Percentiles rank a stretch among this genome's conserved stretches.
These are phyloP conservation scores for Phytophthora cactorum DNA, from an alignment of 352 stramenopile species.

Conservation along the genomic window DNA sequence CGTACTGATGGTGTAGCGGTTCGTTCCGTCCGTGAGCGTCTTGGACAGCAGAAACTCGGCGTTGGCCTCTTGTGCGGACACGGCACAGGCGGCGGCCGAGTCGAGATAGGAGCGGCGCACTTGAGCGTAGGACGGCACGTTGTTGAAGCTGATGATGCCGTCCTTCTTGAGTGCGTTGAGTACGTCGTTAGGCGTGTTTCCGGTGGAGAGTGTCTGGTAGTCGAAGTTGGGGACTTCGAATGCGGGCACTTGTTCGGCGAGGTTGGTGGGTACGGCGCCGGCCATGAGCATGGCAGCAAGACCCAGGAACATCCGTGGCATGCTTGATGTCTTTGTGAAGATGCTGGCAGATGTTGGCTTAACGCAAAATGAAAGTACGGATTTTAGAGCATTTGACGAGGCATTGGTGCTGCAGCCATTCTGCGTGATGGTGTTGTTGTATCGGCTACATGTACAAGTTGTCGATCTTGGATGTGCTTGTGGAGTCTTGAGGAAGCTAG, in stretches of 20 bases:
- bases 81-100: slow-evolving; percentile 54
- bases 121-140: slow-evolving; percentile 58
- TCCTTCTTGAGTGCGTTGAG: slow-evolving; percentile 64
- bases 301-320: slow-evolving; percentile 26
- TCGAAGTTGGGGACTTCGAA: slow-evolving; percentile 66
- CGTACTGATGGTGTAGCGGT: slow-evolving; percentile 77
- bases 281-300: slow-evolving; percentile 25
- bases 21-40: slow-evolving; percentile 64
- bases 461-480: no score
- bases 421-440: no score
- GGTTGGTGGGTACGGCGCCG: slow-evolving; percentile 12
- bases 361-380: background rate
- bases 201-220: slow-evolving; percentile 45
- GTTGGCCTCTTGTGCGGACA: slow-evolving; percentile 37
- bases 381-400: no score
- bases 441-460: no score
- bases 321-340: background rate
- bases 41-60: slow-evolving; percentile 61
- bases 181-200: slow-evolving; percentile 43
- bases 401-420: no score
- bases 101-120: slow-evolving; percentile 55
- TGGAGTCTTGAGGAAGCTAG: no score
- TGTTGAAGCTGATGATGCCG: slow-evolving; percentile 72
- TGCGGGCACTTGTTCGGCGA: slow-evolving; percentile 36
- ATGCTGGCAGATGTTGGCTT: background rate